These are phyloP conservation scores for Sporopachydermia quercuum DNA, from an alignment of 805 yeast genomes.

Conservation along the genomic window DNA sequence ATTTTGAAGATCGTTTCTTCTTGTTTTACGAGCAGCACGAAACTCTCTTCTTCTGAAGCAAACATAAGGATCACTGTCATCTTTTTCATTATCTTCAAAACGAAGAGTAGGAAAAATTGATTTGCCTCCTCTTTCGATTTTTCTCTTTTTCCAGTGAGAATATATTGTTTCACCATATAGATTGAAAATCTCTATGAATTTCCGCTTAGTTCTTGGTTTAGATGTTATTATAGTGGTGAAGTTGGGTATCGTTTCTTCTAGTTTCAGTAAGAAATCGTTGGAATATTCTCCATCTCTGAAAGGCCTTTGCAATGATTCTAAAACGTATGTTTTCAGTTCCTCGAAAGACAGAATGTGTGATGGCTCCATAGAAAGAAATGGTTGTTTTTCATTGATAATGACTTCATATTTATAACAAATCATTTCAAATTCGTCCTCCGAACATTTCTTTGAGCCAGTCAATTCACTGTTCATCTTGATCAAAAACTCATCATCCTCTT, in stretches of 20 bases:
- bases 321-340: constrained; percentile 43
- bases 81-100: constrained; percentile 84
- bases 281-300: constrained; percentile 39
- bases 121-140: constrained; percentile 54
- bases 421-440: constrained; percentile 79
- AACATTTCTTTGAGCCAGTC: constrained; percentile 24
- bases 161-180: constrained; percentile 55
- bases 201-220: constrained; percentile 10
- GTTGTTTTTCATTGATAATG: constrained; percentile 68
- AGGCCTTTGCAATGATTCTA: constrained; percentile 24
- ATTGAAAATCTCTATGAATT: constrained; percentile 24
- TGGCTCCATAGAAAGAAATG: constrained; percentile 78
- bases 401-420: constrained; percentile 62
- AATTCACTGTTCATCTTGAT: constrained; percentile 24
- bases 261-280: constrained; percentile 15
- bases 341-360: constrained; percentile 52
- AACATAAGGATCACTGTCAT: constrained; percentile 86
- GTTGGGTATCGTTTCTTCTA: constrained; percentile 18
- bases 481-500: constrained; percentile 62
- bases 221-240: constrained; percentile 16
- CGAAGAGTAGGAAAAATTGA: constrained; percentile 60
- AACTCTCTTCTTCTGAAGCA: constrained; percentile 93
- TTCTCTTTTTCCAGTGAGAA: constrained; percentile 68
- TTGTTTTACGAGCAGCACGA: constrained; percentile 88
- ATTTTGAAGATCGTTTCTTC: constrained; percentile 85